Percentiles rank a stretch among this genome's conserved stretches.
phyloP scores from a whole-genome alignment of 1,284 basidiomycete species.

The Kwoniella shivajii region DNA sequence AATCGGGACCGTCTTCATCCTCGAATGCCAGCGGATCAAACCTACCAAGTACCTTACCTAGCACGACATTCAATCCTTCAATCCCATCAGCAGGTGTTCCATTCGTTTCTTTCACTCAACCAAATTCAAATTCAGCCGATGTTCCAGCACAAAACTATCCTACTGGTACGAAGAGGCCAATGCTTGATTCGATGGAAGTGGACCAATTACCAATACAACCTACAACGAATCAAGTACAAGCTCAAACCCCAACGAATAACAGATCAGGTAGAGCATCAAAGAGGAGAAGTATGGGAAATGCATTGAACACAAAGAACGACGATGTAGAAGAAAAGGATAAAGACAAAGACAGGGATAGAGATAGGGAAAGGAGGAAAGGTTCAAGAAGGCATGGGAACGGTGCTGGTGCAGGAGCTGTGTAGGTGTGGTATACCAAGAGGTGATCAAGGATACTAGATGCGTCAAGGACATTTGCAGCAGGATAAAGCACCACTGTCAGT shows the following conservation, averaged over 20 bases:
- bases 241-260: constrained; percentile 2
- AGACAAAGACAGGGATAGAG: constrained; percentile 12
- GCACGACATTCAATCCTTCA: constrained; percentile 23
- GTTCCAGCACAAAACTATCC: constrained; percentile 18
- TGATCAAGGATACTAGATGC: neutral
- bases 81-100: constrained; percentile 13
- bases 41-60: no score
- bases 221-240: neutral
- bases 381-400: constrained; percentile 21
- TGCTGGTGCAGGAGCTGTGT: constrained; percentile 5
- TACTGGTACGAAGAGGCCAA: constrained; percentile 23
- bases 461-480: no score
- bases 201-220: neutral
- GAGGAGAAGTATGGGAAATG: constrained; percentile 25
- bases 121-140: neutral
- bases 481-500: no score
- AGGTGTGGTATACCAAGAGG: neutral
- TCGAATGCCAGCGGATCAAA: constrained; percentile 7
- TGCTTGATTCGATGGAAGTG: constrained; percentile 25
- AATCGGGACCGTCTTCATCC: constrained; percentile 5
- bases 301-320: constrained; percentile 2
- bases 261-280: constrained; percentile 23
- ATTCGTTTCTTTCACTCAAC: constrained; percentile 5
- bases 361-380: constrained; percentile 19
- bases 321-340: constrained; percentile 7